These are phyloP conservation scores for Chrysoporthe deuterocubensis DNA, from an alignment of 2,329 filamentous ascomycete species.

Conservation along the genomic window DNA sequence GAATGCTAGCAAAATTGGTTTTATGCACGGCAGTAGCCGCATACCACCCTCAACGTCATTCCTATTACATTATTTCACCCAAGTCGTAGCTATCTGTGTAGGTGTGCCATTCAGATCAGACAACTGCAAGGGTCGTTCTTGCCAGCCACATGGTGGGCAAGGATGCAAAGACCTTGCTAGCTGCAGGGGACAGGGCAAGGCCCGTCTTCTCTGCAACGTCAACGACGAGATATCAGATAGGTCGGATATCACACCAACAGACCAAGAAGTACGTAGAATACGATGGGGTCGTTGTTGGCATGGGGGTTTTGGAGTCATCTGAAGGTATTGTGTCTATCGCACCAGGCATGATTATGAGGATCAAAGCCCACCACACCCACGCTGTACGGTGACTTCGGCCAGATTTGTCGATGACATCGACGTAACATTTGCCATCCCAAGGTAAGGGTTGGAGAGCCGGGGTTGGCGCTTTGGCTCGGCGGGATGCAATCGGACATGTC, in stretches of 20 bases:
- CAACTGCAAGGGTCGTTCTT: conserved; percentile 26
- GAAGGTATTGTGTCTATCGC: not conserved
- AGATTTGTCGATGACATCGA: not conserved
- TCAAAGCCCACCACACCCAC: not conserved
- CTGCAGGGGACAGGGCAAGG: conserved; percentile 21
- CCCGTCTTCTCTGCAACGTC: conserved; percentile 19
- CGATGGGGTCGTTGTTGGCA: not conserved
- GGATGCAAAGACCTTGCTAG: conserved; percentile 27
- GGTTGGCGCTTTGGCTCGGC: not conserved
- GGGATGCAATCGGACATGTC: not conserved
- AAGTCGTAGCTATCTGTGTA: conserved; percentile 12
- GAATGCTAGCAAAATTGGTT: conserved; percentile 8
- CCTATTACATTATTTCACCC: not conserved
- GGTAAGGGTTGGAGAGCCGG: not conserved
- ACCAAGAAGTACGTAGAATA: not conserved
- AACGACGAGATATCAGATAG: conserved; percentile 14
- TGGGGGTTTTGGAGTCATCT: not conserved
- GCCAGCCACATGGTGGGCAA: conserved; percentile 25
- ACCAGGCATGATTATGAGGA: not conserved
- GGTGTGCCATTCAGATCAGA: conserved; percentile 26
- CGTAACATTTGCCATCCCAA: not conserved
- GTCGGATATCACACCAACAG: not conserved
- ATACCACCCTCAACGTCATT: not conserved
- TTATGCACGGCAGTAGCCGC: conserved; percentile 6
- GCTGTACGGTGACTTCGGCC: not conserved